Evolutionary conservation across 192 early-diverging fungal species (phyloP).

Genomic region (Linnemannia schmuckeri): DNA sequence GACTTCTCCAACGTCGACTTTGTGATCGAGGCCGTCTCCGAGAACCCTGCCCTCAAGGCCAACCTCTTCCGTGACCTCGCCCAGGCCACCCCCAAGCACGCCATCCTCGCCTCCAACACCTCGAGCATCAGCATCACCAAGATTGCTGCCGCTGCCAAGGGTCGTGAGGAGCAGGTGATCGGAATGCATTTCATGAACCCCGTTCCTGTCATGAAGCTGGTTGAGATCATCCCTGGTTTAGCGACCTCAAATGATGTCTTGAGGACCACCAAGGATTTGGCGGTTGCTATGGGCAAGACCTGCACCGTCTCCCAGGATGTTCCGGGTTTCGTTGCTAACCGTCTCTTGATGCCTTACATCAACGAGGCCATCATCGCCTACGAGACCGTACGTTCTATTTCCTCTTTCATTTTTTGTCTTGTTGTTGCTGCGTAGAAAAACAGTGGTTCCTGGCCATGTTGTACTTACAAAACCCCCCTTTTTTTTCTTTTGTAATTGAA

Average conservation of each 20-base stretch:
- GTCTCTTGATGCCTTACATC: constrained; percentile 99
- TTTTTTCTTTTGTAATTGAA: not conserved
- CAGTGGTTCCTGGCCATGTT: no score
- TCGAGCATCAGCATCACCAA: constrained; percentile 97
- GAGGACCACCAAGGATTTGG: constrained; percentile 79
- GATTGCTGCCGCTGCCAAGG: constrained; percentile 91
- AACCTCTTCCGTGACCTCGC: constrained; percentile 85
- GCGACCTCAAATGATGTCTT: constrained; percentile 83
- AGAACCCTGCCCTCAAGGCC: constrained; percentile 88
- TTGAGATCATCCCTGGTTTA: constrained; percentile 96
- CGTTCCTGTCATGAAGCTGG: constrained; percentile 96
- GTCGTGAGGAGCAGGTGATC: constrained; percentile 86
- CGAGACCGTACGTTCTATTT: constrained; percentile 72
- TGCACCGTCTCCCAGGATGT: constrained; percentile 89
- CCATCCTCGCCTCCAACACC: constrained; percentile 97
- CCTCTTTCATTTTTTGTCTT: not conserved
- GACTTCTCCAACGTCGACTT: constrained; percentile 82
- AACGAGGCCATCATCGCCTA: constrained; percentile 94
- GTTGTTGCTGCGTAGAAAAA: not conserved
- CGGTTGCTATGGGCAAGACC: constrained; percentile 93
- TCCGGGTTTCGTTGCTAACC: constrained; percentile 98
- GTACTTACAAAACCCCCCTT: not conserved
- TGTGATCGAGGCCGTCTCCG: constrained; percentile 94
- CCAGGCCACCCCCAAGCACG: constrained; percentile 69
- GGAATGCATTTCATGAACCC: constrained; percentile 99